These are phyloP conservation scores for Waltiozyma sp. DNA, from an alignment of 1,139 yeast species.

Conservation along the genomic window DNA sequence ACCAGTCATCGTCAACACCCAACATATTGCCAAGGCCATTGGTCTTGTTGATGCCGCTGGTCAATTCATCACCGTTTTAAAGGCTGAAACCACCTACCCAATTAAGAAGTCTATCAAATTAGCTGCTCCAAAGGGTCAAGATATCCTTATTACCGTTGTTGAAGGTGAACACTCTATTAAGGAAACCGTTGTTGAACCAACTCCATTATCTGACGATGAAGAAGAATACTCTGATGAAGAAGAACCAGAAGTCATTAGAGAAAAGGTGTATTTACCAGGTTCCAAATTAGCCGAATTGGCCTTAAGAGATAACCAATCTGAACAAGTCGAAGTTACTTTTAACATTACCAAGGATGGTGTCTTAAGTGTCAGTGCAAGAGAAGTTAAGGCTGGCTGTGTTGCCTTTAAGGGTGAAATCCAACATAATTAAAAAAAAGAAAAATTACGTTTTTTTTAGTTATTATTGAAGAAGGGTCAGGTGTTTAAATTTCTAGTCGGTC, in stretches of 20 bases:
- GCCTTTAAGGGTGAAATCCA: slow-evolving; percentile 18
- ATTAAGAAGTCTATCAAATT: slow-evolving; percentile 68
- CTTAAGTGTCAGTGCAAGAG: slow-evolving; percentile 77
- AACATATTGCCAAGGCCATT: slow-evolving; percentile 74
- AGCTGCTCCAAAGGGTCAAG: slow-evolving; percentile 45
- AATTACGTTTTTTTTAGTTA: too few relatives aligned
- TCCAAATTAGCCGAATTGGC: slow-evolving; percentile 70
- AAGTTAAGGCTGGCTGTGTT: slow-evolving; percentile 50
- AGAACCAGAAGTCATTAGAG: slow-evolving; percentile 69
- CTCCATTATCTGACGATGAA: slow-evolving; percentile 37
- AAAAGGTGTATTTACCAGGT: slow-evolving; percentile 67
- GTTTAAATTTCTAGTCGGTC: too few relatives aligned
- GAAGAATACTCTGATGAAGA: slow-evolving; percentile 54
- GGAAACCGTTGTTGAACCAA: slow-evolving; percentile 67
- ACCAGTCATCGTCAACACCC: slow-evolving; percentile 82
- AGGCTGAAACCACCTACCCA: slow-evolving; percentile 86
- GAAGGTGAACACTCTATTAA: slow-evolving; percentile 79
- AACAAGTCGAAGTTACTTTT: slow-evolving; percentile 67
- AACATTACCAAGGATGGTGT: slow-evolving; percentile 80
- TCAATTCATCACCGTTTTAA: slow-evolving; percentile 61
- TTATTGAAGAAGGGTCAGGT: too few relatives aligned
- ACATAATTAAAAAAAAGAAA: neutral
- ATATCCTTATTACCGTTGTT: slow-evolving; percentile 58
- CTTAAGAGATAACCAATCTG: slow-evolving; percentile 60
- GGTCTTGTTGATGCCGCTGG: slow-evolving; percentile 75